These are phyloP conservation scores for Capronia americana DNA, from an alignment of 2,329 filamentous ascomycete species.

Conservation along the genomic window DNA sequence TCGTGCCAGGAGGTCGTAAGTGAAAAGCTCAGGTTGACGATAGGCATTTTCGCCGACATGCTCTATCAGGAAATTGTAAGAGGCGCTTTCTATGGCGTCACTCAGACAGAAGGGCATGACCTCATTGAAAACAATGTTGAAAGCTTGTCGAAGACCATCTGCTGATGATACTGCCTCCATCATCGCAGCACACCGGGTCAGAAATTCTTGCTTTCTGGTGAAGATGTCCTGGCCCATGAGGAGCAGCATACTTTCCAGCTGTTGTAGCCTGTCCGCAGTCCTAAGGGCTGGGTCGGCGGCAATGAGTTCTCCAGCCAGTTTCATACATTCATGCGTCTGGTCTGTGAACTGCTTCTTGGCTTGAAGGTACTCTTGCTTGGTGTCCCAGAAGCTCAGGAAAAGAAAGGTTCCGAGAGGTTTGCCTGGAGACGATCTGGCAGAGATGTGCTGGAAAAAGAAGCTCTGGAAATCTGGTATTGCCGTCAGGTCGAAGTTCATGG, in stretches of 20 bases:
- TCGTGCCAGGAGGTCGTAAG: background rate
- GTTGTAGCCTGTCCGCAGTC: background rate
- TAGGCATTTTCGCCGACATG: background rate
- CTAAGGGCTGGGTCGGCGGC: background rate
- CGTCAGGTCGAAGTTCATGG: background rate
- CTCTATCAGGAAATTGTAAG: background rate
- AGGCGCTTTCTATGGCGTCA: background rate
- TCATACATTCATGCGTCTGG: background rate
- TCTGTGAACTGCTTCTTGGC: background rate
- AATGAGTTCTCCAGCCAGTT: background rate
- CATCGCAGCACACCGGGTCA: background rate
- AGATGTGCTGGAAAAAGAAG: background rate
- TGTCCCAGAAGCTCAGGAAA: background rate
- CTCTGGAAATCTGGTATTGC: background rate
- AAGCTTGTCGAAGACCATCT: background rate
- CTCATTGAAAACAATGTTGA: background rate
- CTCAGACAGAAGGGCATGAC: background rate
- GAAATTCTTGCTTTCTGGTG: background rate
- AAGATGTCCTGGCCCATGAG: background rate
- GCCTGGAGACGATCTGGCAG: background rate
- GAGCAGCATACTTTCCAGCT: background rate
- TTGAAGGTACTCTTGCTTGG: background rate
- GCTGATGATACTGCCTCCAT: background rate
- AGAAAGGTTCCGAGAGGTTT: background rate
- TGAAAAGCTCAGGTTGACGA: background rate